These are phyloP conservation scores for Mycena amicta DNA, from an alignment of 768 basidiomycete species.

Conservation along the genomic window DNA sequence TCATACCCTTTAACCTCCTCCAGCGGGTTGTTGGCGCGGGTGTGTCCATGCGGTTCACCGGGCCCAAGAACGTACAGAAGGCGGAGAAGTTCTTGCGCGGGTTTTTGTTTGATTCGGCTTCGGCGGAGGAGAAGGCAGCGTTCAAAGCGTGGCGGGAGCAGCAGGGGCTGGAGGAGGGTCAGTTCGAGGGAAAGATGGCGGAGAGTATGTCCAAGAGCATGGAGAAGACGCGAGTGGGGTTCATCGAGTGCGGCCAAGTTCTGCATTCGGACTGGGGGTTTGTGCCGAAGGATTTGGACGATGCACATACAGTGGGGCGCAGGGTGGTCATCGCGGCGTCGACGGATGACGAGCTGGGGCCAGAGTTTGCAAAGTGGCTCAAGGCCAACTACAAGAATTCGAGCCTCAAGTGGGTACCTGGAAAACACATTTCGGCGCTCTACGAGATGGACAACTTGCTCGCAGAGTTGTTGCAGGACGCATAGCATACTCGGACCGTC, in stretches of 20 bases:
- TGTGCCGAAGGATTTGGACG: constrained; percentile 43
- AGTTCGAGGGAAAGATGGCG: constrained; percentile 45
- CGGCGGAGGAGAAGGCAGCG: constrained; percentile 41
- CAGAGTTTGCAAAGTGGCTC: constrained; percentile 53
- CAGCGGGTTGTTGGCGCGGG: constrained; percentile 33
- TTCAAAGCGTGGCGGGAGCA: constrained; percentile 45
- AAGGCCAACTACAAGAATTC: constrained; percentile 48
- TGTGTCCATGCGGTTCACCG: constrained; percentile 39
- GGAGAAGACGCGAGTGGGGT: constrained; percentile 53
- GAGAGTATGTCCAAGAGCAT: constrained; percentile 49
- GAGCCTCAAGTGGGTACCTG: constrained; percentile 41
- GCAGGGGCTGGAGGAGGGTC: constrained; percentile 42
- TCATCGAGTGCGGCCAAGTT: constrained; percentile 42
- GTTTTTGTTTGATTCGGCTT: constrained; percentile 37
- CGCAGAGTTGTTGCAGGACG: constrained; percentile 35
- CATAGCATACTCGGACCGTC: not conserved
- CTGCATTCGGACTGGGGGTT: constrained; percentile 58
- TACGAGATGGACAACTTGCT: constrained; percentile 51
- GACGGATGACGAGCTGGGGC: constrained; percentile 43
- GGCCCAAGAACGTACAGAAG: constrained; percentile 27
- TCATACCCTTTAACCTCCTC: constrained; percentile 44
- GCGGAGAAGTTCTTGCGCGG: constrained; percentile 46
- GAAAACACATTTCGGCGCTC: constrained; percentile 52
- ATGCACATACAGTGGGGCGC: constrained; percentile 41
- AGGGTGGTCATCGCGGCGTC: constrained; percentile 49